Base-by-base conservation (phyloP, 306 rosid species). In the Cicer judaicum region DNA sequence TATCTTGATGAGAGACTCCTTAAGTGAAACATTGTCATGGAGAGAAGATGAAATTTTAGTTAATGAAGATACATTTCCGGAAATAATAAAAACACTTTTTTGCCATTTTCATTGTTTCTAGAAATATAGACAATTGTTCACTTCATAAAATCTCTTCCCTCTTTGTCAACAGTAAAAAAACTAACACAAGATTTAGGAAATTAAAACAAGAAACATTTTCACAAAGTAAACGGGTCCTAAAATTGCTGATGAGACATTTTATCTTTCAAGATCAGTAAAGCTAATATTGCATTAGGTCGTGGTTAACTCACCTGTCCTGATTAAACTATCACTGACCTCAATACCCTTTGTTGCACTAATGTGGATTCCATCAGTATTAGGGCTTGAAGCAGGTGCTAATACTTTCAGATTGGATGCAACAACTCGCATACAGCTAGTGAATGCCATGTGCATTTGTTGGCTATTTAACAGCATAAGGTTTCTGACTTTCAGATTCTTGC, bases 301-400 rank as follows among this genome's bases (percentile, higher is more conserved):
- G 57, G 57, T 71, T 36, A 75, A 79, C 81, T 6, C 44, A 88
- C 97, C 96, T 83, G 98, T 93, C 75, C 85, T 73, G 62, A 93
- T 82, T 52, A 85, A 56, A 84, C 87, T 78, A 8, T 88, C 84
- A 67, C 39, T 81, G 77, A 94, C 72, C 80, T 72, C 80, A 47
- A 94, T 72, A 13, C 91, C 80, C 73, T 38, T 88, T 38, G 94
- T 79, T 12, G 84, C 76, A 66, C 97, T 94, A 47, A 94, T 90
- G 85, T 91, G 98, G 81, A 94, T 85, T 83, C 96, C 98, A 78
- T 91, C 98, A 10, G 98, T 93, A 73, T 93, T 93, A 24, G 98
- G 97, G 77, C 98, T 93, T 71, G 15, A 53, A 57, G 85, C 77
- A 68, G 98, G 94, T 1, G 97, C 97, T 18, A 87, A 79, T 57